Conservation (phyloP, 208 protist genomes). For the Trypanosoma boissoni region DNA sequence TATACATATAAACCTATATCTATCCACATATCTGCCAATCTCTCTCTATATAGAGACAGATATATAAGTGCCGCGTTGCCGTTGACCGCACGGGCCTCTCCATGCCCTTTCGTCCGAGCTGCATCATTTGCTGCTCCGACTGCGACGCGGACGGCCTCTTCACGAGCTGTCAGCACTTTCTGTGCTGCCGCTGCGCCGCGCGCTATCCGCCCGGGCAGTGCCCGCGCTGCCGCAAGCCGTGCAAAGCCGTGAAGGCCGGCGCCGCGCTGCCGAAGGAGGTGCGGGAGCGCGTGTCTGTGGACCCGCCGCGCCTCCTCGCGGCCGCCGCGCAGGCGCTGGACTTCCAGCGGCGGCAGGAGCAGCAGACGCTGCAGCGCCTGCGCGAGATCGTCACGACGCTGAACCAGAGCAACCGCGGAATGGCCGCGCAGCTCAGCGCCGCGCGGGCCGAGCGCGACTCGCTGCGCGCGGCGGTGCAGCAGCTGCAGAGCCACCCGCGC, state of each 20-base stretch:
- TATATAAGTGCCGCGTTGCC: not conserved
- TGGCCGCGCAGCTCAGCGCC: constrained; percentile 26
- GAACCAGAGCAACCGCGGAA: constrained; percentile 43
- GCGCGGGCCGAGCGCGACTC: constrained; percentile 27
- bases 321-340: constrained; percentile 32
- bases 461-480: constrained; percentile 15
- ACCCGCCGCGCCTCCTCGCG: constrained; percentile 32
- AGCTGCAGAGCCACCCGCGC: constrained; percentile 23
- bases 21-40: too few species aligned
- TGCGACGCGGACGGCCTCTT: constrained; percentile 63
- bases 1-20: too few species aligned
- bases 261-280: constrained; percentile 33
- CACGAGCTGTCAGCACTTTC: constrained; percentile 85
- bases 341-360: constrained; percentile 63
- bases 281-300: constrained; percentile 37
- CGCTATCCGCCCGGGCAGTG: constrained; percentile 56
- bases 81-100: not conserved
- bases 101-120: constrained; percentile 81
- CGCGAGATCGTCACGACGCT: constrained; percentile 57
- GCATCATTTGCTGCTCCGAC: constrained; percentile 73
- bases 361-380: constrained; percentile 55
- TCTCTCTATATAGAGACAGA: too few species aligned
- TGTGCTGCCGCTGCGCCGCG: constrained; percentile 68
- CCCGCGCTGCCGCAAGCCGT: constrained; percentile 65
- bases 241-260: constrained; percentile 34